A percentile compares a stretch with the other conserved stretches of the same genome.
Evolutionary conservation across 2,329 filamentous ascomycete species (phyloP).

Genomic region (Diaporthe caulivora): DNA sequence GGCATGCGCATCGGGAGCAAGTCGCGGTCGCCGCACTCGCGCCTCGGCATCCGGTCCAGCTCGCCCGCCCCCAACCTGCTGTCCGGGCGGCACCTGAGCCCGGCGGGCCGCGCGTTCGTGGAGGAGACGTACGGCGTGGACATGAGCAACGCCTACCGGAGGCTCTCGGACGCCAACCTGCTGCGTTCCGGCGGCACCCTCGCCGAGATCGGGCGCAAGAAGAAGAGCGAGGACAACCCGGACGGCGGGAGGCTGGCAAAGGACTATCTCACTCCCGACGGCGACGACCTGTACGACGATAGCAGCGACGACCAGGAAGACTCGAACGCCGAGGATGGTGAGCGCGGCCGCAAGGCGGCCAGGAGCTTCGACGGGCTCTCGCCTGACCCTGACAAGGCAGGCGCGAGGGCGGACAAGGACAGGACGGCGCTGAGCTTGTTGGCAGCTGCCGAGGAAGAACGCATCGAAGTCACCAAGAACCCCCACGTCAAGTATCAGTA

Average conservation of each 20-base stretch:
- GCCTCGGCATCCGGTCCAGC: conserved; percentile 63
- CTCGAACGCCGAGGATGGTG: conserved; percentile 76
- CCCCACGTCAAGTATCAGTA: conserved; percentile 63
- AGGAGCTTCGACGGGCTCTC: conserved; percentile 57
- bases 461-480: conserved; percentile 67
- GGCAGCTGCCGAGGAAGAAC: conserved; percentile 82
- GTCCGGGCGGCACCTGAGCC: conserved; percentile 52
- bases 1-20: conserved; percentile 54
- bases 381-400: conserved; percentile 50
- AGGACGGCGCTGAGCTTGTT: conserved; percentile 71
- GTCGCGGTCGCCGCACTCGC: conserved; percentile 67
- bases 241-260: conserved; percentile 72
- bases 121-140: conserved; percentile 72
- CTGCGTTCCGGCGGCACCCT: conserved; percentile 73
- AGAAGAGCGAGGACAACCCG: conserved; percentile 59
- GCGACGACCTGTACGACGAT: conserved; percentile 73
- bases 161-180: conserved; percentile 79
- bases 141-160: conserved; percentile 76
- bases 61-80: conserved; percentile 55
- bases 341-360: conserved; percentile 69
- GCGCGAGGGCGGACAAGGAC: conserved; percentile 41
- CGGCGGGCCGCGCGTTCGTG: conserved; percentile 59
- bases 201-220: conserved; percentile 70
- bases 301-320: conserved; percentile 73
- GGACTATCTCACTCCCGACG: conserved; percentile 74